A percentile compares a stretch with the other conserved stretches of the same genome.
phyloP scores from a whole-genome alignment of 192 early-diverging fungal species.

The Geosiphon pyriformis region DNA sequence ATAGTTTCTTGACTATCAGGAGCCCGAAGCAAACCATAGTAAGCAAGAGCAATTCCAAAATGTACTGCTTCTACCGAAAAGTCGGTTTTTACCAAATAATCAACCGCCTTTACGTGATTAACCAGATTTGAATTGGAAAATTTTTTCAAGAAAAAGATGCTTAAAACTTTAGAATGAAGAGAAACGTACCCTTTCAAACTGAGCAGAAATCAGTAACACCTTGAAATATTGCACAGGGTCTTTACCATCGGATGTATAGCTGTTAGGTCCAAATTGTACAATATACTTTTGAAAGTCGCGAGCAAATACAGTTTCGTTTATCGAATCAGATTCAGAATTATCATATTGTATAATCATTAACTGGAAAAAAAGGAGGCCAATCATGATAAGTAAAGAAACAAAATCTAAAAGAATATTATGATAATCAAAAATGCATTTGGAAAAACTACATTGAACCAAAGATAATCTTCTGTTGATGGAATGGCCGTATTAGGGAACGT shows the following conservation, averaged over 20 bases:
- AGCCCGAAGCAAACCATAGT: slow-evolving; percentile 72
- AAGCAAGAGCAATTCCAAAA: slow-evolving; percentile 77
- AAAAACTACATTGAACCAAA: slow-evolving; percentile 77
- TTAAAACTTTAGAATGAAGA: neutral
- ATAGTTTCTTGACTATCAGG: slow-evolving; percentile 46
- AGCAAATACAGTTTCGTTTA: slow-evolving; percentile 45
- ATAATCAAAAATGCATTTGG: slow-evolving; percentile 10
- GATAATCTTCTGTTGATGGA: slow-evolving; percentile 82
- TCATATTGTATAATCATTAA: slow-evolving; percentile 1
- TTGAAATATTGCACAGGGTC: slow-evolving; percentile 75
- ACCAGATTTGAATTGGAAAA: neutral
- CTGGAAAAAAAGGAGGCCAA: neutral
- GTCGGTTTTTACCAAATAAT: slow-evolving; percentile 60
- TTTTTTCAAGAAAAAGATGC: neutral
- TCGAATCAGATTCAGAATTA: neutral
- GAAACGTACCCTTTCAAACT: slow-evolving; percentile 68
- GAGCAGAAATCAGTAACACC: slow-evolving; percentile 78
- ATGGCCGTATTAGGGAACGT: slow-evolving; percentile 62
- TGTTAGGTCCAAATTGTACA: slow-evolving; percentile 57
- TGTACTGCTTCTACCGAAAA: slow-evolving; percentile 84
- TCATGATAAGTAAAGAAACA: neutral
- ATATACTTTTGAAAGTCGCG: slow-evolving; percentile 62
- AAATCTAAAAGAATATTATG: neutral
- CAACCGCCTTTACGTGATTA: slow-evolving; percentile 50
- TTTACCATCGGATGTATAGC: slow-evolving; percentile 65